Conservation (phyloP, 2,329 filamentous ascomycete genomes). For the Talaromyces albobiverticillius region DNA sequence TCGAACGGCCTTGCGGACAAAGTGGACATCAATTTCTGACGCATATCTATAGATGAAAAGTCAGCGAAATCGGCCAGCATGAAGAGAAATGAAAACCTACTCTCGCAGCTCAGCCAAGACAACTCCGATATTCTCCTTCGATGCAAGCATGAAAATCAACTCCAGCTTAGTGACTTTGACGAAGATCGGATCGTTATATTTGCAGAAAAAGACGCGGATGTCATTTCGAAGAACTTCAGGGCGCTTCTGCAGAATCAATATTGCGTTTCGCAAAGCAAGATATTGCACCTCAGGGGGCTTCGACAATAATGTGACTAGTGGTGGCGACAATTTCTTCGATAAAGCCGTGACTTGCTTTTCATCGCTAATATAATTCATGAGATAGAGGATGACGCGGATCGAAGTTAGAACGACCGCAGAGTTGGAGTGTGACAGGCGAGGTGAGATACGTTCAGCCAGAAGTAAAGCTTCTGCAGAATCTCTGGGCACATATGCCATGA, state of each 20-base stretch:
- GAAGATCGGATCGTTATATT: slow-evolving; percentile 99
- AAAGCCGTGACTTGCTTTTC: slow-evolving; percentile 82
- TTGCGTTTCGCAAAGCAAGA: slow-evolving; percentile 84
- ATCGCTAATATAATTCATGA: slow-evolving; percentile 98
- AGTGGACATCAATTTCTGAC: slow-evolving; percentile 97
- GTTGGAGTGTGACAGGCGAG: slow-evolving; percentile 95
- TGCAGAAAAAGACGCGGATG: slow-evolving; percentile 98
- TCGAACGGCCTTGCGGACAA: slow-evolving; percentile 94
- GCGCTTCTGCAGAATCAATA: slow-evolving; percentile 87
- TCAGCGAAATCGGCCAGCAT: background rate
- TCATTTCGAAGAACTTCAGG: slow-evolving; percentile 94
- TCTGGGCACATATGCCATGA: slow-evolving; percentile 97
- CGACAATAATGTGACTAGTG: slow-evolving; percentile 87
- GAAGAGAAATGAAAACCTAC: slow-evolving; percentile 42
- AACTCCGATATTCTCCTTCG: slow-evolving; percentile 90
- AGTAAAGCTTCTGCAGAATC: slow-evolving; percentile 84
- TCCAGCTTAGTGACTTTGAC: slow-evolving; percentile 99
- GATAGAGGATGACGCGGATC: slow-evolving; percentile 91
- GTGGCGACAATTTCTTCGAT: slow-evolving; percentile 90
- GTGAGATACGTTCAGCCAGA: slow-evolving; percentile 87
- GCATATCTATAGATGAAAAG: slow-evolving; percentile 65
- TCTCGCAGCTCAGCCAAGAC: slow-evolving; percentile 91
- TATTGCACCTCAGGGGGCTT: slow-evolving; percentile 99
- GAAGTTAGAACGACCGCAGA: slow-evolving; percentile 94
- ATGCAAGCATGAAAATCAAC: slow-evolving; percentile 98